Conservation (phyloP, 306 rosid genomes). For the Trifolium repens region DNA sequence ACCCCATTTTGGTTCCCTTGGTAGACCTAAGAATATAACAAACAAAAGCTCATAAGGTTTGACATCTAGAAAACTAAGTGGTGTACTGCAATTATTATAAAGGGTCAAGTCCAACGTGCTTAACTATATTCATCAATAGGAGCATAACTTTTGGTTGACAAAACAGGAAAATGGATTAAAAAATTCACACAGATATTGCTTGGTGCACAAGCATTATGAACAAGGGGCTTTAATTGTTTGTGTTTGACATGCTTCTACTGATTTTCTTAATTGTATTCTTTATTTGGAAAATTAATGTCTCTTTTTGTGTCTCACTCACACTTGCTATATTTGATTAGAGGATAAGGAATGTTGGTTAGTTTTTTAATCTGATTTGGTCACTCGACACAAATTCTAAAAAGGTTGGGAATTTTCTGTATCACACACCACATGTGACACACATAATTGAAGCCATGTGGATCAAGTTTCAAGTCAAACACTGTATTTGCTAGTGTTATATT, state of each 20-base stretch:
- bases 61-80: conserved; percentile 11
- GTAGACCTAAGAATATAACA: conserved; percentile 20
- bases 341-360: not conserved
- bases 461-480: conserved; percentile 6
- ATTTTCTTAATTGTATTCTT: not conserved
- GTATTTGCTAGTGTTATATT: not conserved
- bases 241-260: conserved; percentile 13
- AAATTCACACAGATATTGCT: conserved; percentile 18
- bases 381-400: conserved; percentile 10
- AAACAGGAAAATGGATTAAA: not conserved
- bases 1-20: conserved; percentile 33
- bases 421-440: not conserved
- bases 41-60: conserved; percentile 14
- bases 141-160: conserved; percentile 14
- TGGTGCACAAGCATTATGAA: conserved; percentile 4
- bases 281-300: conserved; percentile 6
- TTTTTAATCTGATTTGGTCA: conserved; percentile 36
- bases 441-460: conserved; percentile 11
- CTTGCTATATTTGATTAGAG: conserved; percentile 24
- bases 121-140: conserved; percentile 36
- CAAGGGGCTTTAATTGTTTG: not conserved
- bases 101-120: conserved; percentile 31
- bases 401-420: not conserved
- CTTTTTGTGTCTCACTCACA: conserved; percentile 4
- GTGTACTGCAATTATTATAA: not conserved